phyloP scores from a whole-genome alignment of 2,329 filamentous ascomycete species.

The Monosporascus sp. region DNA sequence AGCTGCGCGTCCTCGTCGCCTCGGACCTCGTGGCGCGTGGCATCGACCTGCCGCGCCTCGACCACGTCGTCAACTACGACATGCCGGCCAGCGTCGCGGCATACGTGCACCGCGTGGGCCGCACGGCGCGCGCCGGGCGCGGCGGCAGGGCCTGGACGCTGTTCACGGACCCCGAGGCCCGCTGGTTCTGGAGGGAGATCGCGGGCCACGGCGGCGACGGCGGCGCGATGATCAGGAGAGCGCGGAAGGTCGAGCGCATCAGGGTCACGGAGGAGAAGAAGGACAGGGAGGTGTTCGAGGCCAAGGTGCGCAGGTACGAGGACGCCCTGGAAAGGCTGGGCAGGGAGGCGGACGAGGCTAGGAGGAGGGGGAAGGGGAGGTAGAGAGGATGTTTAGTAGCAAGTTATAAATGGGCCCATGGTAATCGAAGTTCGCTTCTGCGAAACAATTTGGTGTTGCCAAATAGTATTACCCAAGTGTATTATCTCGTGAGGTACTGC shows the following conservation, averaged over 20 bases:
- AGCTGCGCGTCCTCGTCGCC: slow-evolving; percentile 72
- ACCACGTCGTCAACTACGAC: slow-evolving; percentile 92
- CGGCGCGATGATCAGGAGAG: slow-evolving; percentile 31
- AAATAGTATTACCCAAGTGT: too few species aligned
- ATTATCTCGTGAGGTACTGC: too few species aligned
- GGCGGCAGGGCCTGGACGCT: slow-evolving; percentile 80
- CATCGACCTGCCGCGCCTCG: slow-evolving; percentile 73
- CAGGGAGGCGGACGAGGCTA: slow-evolving; percentile 47
- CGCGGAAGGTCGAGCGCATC: slow-evolving; percentile 42
- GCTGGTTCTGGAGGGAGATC: slow-evolving; percentile 90
- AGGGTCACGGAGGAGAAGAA: slow-evolving; percentile 35
- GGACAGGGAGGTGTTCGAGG: slow-evolving; percentile 39
- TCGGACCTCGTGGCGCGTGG: slow-evolving; percentile 92
- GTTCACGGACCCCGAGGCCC: slow-evolving; percentile 73
- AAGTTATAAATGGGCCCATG: too few species aligned
- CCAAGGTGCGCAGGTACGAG: slow-evolving; percentile 44
- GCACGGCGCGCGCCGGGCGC: slow-evolving; percentile 79
- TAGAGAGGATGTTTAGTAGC: not conserved
- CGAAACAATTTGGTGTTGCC: too few species aligned
- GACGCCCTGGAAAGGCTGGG: slow-evolving; percentile 58
- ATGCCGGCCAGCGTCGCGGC: slow-evolving; percentile 74
- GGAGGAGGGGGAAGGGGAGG: slow-evolving; percentile 2
- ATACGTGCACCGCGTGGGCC: slow-evolving; percentile 88
- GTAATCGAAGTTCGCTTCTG: too few species aligned
- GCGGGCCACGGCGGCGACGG: slow-evolving; percentile 31